Base-by-base conservation (phyloP, 2,329 filamentous ascomycete genomes). In the Macrophomina pseudophaseolina region DNA sequence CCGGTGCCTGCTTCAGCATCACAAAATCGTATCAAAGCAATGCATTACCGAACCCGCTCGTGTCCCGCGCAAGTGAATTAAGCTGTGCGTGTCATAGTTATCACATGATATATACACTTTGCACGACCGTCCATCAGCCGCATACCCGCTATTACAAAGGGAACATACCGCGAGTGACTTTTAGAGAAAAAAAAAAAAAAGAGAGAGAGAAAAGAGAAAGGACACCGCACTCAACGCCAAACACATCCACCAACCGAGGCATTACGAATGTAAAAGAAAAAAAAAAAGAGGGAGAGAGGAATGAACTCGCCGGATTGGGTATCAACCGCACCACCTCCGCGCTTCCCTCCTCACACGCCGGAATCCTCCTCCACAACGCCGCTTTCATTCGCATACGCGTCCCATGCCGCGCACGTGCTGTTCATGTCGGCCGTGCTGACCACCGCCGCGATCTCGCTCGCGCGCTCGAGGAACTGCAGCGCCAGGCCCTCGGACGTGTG, bases 311-410 rank as follows among this genome's bases (percentile, higher is more conserved):
- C 5, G 11, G 11, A 44, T 16, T 9, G 42, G 42, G 42, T 49
- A 38, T 30, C 6, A 35, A 53, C 16, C 5, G 11, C 32, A 4
- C 18, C 46, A 23, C 23, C 23, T 23, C 23, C 23, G 23, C 23
- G 23, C 23, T 30, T 14, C 32, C 1, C 16, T 14, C 42, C 44
- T 67, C 46, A 73, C 11, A 73, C 69, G 5, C 72, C 71, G 2
- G 72, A 73, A 59, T 74, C 72, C 44, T 70, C 68, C 69, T 74
- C 71, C 40, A 67, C 68, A 49, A 72, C 67, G 1, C 53, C 68
- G 14, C 48, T 66, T 28, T 23, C n/a, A 7, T 42, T 58, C 18
- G 68, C 67, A 69, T 72, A 74, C 38, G 67, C 44, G 52, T 74
- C 69, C 72, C 72, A 74, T 4, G 69, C 69, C 32, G 63, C 54